Evolutionary conservation across 192 early-diverging fungal species (phyloP).

Genomic region (Gonapodya prolifera): DNA sequence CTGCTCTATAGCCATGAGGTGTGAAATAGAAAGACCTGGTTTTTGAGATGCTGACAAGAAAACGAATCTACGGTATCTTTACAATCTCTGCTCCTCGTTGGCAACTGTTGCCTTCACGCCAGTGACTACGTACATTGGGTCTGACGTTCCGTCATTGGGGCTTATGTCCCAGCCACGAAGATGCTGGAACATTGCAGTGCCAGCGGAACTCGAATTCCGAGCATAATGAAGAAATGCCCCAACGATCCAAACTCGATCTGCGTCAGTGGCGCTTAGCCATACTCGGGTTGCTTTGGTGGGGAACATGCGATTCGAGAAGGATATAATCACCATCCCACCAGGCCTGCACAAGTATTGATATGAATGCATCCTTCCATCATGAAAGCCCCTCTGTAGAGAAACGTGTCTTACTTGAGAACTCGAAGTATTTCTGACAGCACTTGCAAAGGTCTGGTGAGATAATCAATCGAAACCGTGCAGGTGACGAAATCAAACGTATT

Average conservation of each 20-base stretch:
- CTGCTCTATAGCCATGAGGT: too few species aligned
- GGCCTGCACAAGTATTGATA: background rate
- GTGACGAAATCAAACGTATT: background rate
- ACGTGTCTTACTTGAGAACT: background rate
- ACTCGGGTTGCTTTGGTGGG: conserved; percentile 1
- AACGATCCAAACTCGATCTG: conserved; percentile 5
- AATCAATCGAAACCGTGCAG: background rate
- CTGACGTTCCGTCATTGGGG: background rate
- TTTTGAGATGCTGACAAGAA: too few species aligned
- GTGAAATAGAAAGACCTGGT: too few species aligned
- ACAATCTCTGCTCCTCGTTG: background rate
- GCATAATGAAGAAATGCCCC: background rate
- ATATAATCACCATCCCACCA: background rate
- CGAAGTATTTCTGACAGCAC: background rate
- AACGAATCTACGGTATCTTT: too few species aligned
- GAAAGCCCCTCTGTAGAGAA: too few species aligned
- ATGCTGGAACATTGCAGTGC: background rate
- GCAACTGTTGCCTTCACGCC: background rate
- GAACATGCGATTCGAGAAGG: conserved; percentile 4
- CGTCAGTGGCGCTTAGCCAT: background rate
- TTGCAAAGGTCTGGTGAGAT: background rate
- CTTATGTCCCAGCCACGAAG: background rate
- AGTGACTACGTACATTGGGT: conserved; percentile 2
- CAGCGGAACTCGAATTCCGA: background rate
- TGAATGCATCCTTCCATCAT: background rate